Conservation (phyloP, 1,139 yeast species). For the Geotrichum cucujoidarum region DNA sequence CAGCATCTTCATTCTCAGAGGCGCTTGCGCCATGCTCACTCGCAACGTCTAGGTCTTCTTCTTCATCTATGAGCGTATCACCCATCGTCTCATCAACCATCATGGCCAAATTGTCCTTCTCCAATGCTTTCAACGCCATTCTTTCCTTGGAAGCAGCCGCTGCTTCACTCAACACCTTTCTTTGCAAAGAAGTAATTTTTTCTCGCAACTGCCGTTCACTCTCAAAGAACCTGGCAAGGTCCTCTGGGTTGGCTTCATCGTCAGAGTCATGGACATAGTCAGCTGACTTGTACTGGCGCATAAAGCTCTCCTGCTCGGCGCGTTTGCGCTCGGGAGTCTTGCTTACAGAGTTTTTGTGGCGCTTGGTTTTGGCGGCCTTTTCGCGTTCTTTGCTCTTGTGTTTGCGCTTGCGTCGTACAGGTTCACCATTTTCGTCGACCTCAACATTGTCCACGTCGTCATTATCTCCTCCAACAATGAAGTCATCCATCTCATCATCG, state of each 20-base stretch:
- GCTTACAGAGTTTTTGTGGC: not conserved
- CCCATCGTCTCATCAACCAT: not conserved
- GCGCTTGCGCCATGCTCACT: not conserved
- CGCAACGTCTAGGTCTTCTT: not conserved
- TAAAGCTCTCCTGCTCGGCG: conserved; percentile 18
- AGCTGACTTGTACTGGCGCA: conserved; percentile 23
- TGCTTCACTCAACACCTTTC: conserved; percentile 20
- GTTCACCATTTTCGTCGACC: conserved; percentile 14
- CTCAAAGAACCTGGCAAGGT: conserved; percentile 50
- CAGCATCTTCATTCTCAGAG: conserved; percentile 10
- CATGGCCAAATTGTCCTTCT: not conserved
- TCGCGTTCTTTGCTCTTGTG: conserved; percentile 7
- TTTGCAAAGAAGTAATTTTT: conserved; percentile 33
- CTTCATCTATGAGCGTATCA: not conserved
- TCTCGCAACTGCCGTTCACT: conserved; percentile 53
- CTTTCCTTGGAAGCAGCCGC: not conserved
- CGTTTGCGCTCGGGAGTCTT: conserved; percentile 3
- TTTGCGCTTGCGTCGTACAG: conserved; percentile 14
- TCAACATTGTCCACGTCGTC: conserved; percentile 18
- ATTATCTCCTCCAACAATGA: conserved; percentile 24
- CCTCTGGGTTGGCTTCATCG: conserved; percentile 61
- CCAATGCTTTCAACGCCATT: not conserved
- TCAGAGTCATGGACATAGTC: conserved; percentile 60
- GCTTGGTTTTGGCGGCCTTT: conserved; percentile 9
- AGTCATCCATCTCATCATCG: conserved; percentile 23